A percentile compares a stretch with the other conserved stretches of the same genome.
Conservation (phyloP, 805 yeast species). For the Zygotorulaspora florentina region DNA sequence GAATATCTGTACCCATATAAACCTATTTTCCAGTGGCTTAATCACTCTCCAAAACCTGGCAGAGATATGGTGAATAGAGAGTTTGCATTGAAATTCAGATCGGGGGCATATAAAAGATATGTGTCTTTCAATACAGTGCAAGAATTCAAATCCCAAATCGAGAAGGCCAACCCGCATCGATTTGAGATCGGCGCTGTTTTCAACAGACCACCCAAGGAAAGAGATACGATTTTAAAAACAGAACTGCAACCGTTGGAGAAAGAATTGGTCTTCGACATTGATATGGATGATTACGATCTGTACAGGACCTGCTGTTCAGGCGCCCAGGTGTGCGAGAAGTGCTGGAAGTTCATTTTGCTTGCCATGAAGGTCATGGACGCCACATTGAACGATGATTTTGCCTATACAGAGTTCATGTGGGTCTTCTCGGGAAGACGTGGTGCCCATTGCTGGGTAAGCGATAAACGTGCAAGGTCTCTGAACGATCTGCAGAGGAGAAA, state of each 20-base stretch:
- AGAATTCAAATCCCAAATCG: constrained; percentile 76
- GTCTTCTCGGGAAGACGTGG: constrained; percentile 98
- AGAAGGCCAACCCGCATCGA: constrained; percentile 74
- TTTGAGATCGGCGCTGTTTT: constrained; percentile 95
- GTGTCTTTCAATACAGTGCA: constrained; percentile 63
- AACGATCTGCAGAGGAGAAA: constrained; percentile 73
- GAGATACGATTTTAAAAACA: constrained; percentile 69
- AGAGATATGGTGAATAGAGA: constrained; percentile 84
- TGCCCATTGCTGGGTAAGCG: constrained; percentile 98
- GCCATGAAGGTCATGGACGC: constrained; percentile 72
- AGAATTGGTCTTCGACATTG: constrained; percentile 93
- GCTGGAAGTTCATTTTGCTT: constrained; percentile 89
- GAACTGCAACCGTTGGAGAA: constrained; percentile 78
- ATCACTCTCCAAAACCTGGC: constrained; percentile 73
- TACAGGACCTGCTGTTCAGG: constrained; percentile 90
- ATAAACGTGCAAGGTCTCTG: constrained; percentile 67
- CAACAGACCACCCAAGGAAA: constrained; percentile 78
- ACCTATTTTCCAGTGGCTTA: constrained; percentile 81
- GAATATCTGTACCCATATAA: constrained; percentile 70
- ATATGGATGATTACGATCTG: constrained; percentile 94
- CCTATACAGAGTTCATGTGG: constrained; percentile 83
- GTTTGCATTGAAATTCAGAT: constrained; percentile 83
- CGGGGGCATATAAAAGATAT: constrained; percentile 89
- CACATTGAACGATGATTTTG: constrained; percentile 82
- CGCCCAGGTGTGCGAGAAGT: constrained; percentile 77